Base-by-base conservation (phyloP, 106 monocot genomes). In the Dendrobium huoshanense region DNA sequence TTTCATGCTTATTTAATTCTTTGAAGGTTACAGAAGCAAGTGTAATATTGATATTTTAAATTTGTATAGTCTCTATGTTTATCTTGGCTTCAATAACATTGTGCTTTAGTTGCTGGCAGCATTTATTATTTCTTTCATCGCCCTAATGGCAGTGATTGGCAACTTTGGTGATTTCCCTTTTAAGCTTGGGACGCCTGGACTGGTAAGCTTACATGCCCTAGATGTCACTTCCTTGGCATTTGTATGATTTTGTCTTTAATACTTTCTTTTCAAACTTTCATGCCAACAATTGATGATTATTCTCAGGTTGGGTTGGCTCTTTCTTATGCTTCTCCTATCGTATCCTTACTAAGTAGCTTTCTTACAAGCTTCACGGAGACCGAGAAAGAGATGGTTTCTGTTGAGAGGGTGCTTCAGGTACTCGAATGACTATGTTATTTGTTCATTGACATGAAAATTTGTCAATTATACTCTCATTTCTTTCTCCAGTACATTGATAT, bases 301-400 rank as follows among this genome's bases (percentile, higher is more conserved):
- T 8, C 82, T 79, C 67, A 95, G 95, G 91, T 95, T 41, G 99
- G 99, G 29, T 85, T 99, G 74, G 89, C 95, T 41, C 89, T 99
- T 42, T 99, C 98, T 73, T 95, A 99, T 87, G 93, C 98, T 73
- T 81, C 91, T 49, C 95, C 95, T 40, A 70, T 91, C 68, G 91
- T 99, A 1, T 91, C 93, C 79, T 85, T 93, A 48, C 80, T 99
- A 82, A 95, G 95, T 82, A 91, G 87, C 61, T 99, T 90, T 79
- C 81, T 99, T 27, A 93, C 91, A 64, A 99, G 93, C 82, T 95
- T 93, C 78, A 91, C 99, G 54, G 95, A 99, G 79, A 99, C 99
- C 44, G 95, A 99, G 77, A 99, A 99, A 78, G 99, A 99, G 83
- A 93, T 99, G 99, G 89, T 99, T 83, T 92, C 95, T 78, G 85